Evolutionary conservation across 2,329 filamentous ascomycete genomes (phyloP).

Genomic region (Hymenoscyphus infarciens): DNA sequence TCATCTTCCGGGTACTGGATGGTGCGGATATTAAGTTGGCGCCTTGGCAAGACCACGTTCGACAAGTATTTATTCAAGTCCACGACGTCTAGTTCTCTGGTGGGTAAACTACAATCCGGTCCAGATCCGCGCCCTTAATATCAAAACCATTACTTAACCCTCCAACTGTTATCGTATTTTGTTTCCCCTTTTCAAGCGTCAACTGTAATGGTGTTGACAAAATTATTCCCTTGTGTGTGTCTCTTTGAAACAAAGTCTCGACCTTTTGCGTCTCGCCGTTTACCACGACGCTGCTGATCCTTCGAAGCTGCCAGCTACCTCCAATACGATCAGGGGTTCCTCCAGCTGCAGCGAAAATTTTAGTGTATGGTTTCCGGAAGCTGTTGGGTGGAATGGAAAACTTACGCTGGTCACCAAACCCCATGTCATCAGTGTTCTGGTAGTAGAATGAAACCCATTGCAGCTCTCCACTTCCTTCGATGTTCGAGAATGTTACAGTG

Average conservation of each 20-base stretch:
- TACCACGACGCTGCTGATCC: constrained; percentile 57
- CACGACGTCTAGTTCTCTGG: constrained; percentile 40
- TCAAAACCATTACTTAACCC: constrained; percentile 55
- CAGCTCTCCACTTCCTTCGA: background rate
- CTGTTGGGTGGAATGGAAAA: background rate
- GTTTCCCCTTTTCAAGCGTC: constrained; percentile 47
- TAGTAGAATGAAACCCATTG: constrained; percentile 1
- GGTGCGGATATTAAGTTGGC: background rate
- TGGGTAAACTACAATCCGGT: constrained; percentile 58
- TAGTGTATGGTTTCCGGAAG: background rate
- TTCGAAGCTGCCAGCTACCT: constrained; percentile 55
- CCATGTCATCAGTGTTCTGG: background rate
- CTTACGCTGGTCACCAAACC: background rate
- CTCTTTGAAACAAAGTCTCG: constrained; percentile 49
- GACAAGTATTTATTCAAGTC: background rate
- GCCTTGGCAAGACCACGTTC: too few relatives aligned
- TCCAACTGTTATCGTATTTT: constrained; percentile 54
- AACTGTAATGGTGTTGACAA: constrained; percentile 54
- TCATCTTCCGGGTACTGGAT: background rate
- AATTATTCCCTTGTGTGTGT: constrained; percentile 58
- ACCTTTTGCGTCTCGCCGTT: constrained; percentile 49
- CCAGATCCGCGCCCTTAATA: constrained; percentile 55
- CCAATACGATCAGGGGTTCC: constrained; percentile 57
- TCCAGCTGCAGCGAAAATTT: constrained; percentile 36
- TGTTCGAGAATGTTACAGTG: background rate